Conservation (phyloP, 495 filamentous ascomycete genomes). For the Jackrogersella multiformis region DNA sequence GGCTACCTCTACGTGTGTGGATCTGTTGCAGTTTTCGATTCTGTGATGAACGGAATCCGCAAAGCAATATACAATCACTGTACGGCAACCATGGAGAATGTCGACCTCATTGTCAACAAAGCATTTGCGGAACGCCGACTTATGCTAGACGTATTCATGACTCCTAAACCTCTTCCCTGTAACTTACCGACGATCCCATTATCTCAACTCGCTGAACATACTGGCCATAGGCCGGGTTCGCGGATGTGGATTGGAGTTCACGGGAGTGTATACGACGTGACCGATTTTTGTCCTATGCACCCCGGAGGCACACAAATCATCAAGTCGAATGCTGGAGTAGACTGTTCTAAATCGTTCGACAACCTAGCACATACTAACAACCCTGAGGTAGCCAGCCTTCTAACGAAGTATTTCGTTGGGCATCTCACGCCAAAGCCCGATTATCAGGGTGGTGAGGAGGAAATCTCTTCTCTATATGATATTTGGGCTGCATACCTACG, state of each 20-base stretch:
- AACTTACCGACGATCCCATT: constrained; percentile 58
- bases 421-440: constrained; percentile 59
- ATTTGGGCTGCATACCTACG: constrained; percentile 58
- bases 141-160: constrained; percentile 67
- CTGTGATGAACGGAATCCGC: constrained; percentile 61
- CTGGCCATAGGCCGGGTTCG: constrained; percentile 57
- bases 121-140: constrained; percentile 62
- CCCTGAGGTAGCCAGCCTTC: constrained; percentile 57
- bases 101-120: constrained; percentile 58
- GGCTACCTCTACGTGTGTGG: constrained; percentile 64
- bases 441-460: constrained; percentile 50
- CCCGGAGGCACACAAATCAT: constrained; percentile 61
- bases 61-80: constrained; percentile 61
- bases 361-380: constrained; percentile 62
- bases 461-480: constrained; percentile 53
- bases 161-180: constrained; percentile 59
- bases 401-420: constrained; percentile 63
- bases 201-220: constrained; percentile 58
- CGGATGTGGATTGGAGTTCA: constrained; percentile 64
- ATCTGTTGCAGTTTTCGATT: constrained; percentile 62
- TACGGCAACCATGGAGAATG: constrained; percentile 56
- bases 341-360: constrained; percentile 62
- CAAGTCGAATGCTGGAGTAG: constrained; percentile 61
- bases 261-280: constrained; percentile 60
- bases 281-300: constrained; percentile 60